A percentile compares a stretch with the other conserved stretches of the same genome.
phyloP scores from a whole-genome alignment of 495 filamentous ascomycete species.

The Penicillium antarcticum region DNA sequence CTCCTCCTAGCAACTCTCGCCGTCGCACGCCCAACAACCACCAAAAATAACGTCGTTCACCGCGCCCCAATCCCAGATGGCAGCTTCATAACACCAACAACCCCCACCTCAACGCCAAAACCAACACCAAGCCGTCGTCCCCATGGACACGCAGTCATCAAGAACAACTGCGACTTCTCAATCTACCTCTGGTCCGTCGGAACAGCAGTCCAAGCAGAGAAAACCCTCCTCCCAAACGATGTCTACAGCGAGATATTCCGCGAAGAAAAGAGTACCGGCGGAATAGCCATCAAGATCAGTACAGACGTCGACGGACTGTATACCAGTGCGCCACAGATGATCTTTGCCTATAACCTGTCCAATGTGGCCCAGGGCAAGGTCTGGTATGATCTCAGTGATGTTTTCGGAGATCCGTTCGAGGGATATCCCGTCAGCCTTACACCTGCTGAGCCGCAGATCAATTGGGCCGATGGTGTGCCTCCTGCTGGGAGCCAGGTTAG shows the following conservation, averaged over 20 bases:
- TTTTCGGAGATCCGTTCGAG: slow-evolving; percentile 55
- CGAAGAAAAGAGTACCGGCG: slow-evolving; percentile 45
- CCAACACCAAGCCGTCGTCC: slow-evolving; percentile 6
- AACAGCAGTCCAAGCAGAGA: slow-evolving; percentile 25
- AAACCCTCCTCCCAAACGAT: slow-evolving; percentile 16
- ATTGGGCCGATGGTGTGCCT: slow-evolving; percentile 47
- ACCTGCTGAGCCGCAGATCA: slow-evolving; percentile 39
- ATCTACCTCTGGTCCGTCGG: slow-evolving; percentile 58
- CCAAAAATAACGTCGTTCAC: not conserved
- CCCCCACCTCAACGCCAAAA: not conserved
- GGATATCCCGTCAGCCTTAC: slow-evolving; percentile 39
- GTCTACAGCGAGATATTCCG: slow-evolving; percentile 41
- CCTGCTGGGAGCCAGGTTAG: slow-evolving; percentile 50
- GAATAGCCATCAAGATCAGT: slow-evolving; percentile 56
- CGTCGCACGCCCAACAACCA: slow-evolving; percentile 3
- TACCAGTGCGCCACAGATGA: slow-evolving; percentile 44
- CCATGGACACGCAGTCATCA: slow-evolving; percentile 45
- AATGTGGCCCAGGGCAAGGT: slow-evolving; percentile 25
- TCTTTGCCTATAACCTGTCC: slow-evolving; percentile 54
- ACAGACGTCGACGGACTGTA: slow-evolving; percentile 45
- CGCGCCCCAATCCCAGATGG: not conserved
- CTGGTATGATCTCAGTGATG: slow-evolving; percentile 57
- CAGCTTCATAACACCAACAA: slow-evolving; percentile 5
- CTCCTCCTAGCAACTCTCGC: slow-evolving; percentile 6
- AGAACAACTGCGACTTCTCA: slow-evolving; percentile 45